A percentile compares a stretch with the other conserved stretches of the same genome.
phyloP scores from a whole-genome alignment of 1,284 basidiomycete species.

The Cutaneotrichosporon cavernicola region DNA sequence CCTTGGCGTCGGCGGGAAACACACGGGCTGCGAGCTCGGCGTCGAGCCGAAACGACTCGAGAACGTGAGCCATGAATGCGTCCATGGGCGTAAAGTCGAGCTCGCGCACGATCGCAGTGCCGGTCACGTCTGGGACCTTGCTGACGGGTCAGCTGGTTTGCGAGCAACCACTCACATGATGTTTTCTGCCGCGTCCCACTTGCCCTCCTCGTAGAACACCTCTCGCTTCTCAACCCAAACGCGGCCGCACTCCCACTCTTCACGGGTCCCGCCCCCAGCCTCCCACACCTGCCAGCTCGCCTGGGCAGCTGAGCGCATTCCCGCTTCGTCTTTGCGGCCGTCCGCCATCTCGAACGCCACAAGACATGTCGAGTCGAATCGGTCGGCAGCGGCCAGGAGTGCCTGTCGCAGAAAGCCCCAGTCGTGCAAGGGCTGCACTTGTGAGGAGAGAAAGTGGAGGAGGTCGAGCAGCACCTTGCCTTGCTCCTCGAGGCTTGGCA shows the following conservation, averaged over 20 bases:
- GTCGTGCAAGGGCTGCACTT: slow-evolving; percentile 63
- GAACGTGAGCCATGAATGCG: slow-evolving; percentile 71
- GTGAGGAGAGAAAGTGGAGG: slow-evolving; percentile 63
- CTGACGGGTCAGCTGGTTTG: slow-evolving; percentile 19
- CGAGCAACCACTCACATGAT: slow-evolving; percentile 65
- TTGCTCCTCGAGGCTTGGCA: slow-evolving; percentile 36
- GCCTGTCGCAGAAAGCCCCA: slow-evolving; percentile 65
- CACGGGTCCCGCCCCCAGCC: slow-evolving; percentile 44
- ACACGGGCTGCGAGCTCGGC: slow-evolving; percentile 76
- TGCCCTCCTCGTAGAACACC: slow-evolving; percentile 81
- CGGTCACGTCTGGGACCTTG: slow-evolving; percentile 35
- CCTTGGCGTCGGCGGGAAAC: slow-evolving; percentile 66
- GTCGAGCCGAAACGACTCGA: slow-evolving; percentile 67
- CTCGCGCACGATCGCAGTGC: slow-evolving; percentile 38
- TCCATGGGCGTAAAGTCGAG: slow-evolving; percentile 93
- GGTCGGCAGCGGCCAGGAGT: slow-evolving; percentile 74
- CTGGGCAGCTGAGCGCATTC: slow-evolving; percentile 74
- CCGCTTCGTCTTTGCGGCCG: slow-evolving; percentile 64
- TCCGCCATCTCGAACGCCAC: slow-evolving; percentile 82
- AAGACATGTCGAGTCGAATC: slow-evolving; percentile 80
- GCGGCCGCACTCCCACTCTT: slow-evolving; percentile 87
- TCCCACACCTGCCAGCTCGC: slow-evolving; percentile 79
- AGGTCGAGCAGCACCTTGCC: slow-evolving; percentile 38
- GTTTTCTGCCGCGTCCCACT: slow-evolving; percentile 78
- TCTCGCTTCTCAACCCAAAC: slow-evolving; percentile 92